phyloP scores from a whole-genome alignment of 352 stramenopile species.

The Albugo candida region DNA sequence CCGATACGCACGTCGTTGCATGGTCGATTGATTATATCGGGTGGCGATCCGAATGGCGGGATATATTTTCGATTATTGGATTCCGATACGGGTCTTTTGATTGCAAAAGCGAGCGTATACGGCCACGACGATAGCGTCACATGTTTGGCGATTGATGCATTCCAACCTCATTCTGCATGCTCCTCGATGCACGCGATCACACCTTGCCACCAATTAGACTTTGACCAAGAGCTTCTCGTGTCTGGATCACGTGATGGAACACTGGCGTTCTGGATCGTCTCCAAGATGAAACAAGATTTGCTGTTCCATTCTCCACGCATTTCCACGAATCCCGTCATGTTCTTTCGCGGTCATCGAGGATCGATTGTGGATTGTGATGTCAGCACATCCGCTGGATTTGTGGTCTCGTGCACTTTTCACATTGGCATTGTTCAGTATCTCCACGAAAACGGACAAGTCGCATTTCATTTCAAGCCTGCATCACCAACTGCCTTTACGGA shows the following conservation, averaged over 20 bases:
- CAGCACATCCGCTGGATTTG: slow-evolving; percentile 38
- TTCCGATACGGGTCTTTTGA: slow-evolving; percentile 59
- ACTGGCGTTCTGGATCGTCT: slow-evolving; percentile 51
- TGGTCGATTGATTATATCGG: slow-evolving; percentile 48
- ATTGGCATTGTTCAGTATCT: slow-evolving; percentile 50
- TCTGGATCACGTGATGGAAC: slow-evolving; percentile 50
- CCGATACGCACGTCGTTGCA: slow-evolving; percentile 25
- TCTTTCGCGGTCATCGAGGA: slow-evolving; percentile 34
- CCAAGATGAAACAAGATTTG: slow-evolving; percentile 43
- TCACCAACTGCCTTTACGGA: slow-evolving; percentile 1
- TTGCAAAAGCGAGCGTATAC: slow-evolving; percentile 64
- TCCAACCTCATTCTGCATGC: slow-evolving; percentile 16
- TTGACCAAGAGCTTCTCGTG: slow-evolving; percentile 48
- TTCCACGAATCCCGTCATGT: slow-evolving; percentile 36
- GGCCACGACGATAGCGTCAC: slow-evolving; percentile 49
- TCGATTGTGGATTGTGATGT: slow-evolving; percentile 37
- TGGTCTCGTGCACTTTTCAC: slow-evolving; percentile 32
- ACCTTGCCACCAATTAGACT: slow-evolving; percentile 16
- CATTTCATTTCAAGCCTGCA: slow-evolving; percentile 34
- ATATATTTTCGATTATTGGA: slow-evolving; percentile 60
- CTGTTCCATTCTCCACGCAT: slow-evolving; percentile 53
- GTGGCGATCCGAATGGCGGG: slow-evolving; percentile 46
- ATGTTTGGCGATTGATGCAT: slow-evolving; percentile 46
- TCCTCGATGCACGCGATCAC: no score
- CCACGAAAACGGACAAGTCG: slow-evolving; percentile 46